Percentiles rank a stretch among this genome's conserved stretches.
These are phyloP conservation scores for Bryoerythrophyllum caledonicum DNA, from an alignment of 225 moss, liverwort and hornwort genomes.

Conservation along the genomic window DNA sequence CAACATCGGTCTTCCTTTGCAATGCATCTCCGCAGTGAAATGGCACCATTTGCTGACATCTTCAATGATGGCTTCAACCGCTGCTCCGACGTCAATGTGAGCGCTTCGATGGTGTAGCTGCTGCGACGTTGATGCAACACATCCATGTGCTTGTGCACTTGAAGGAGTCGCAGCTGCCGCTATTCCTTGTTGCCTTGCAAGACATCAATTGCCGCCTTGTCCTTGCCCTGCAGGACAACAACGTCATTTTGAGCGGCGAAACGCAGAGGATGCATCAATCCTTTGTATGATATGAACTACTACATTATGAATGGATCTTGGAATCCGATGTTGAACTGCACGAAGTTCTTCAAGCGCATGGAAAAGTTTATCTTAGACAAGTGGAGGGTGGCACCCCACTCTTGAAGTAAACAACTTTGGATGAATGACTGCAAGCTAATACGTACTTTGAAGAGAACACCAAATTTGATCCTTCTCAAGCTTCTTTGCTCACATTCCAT, in stretches of 20 bases:
- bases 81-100: too few species aligned
- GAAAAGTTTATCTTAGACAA: constrained; percentile 58
- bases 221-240: constrained; percentile 53
- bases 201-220: constrained; percentile 34
- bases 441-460: constrained; percentile 76
- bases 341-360: constrained; percentile 39
- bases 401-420: constrained; percentile 58
- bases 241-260: constrained; percentile 62
- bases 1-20: too few species aligned
- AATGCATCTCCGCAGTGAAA: too few species aligned
- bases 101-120: too few species aligned
- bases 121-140: constrained; percentile 19
- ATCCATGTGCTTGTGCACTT: constrained; percentile 72
- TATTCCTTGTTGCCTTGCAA: too few species aligned
- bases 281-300: constrained; percentile 75
- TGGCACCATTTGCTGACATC: too few species aligned
- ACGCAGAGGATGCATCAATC: constrained; percentile 74
- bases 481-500: background rate
- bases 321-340: constrained; percentile 60
- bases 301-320: constrained; percentile 70
- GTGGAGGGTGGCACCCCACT: constrained; percentile 57
- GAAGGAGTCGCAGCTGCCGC: constrained; percentile 73
- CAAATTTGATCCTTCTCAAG: constrained; percentile 38
- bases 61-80: too few species aligned
- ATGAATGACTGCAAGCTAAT: constrained; percentile 69